Evolutionary conservation across 768 basidiomycete species (phyloP).

Genomic region (Pulveroboletus sp.): DNA sequence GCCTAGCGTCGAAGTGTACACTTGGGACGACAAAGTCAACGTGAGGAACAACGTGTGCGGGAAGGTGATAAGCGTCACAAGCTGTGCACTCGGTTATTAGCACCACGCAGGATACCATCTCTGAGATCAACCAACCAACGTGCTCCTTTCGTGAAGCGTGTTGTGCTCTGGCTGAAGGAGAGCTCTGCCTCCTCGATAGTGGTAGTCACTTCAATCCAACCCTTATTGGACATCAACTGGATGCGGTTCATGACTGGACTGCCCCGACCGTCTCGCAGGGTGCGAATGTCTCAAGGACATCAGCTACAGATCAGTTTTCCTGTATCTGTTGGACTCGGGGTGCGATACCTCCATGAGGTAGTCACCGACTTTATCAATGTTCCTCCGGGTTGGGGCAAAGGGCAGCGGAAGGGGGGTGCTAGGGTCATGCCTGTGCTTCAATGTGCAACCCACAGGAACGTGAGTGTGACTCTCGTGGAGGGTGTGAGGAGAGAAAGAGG

Average conservation of each 20-base stretch:
- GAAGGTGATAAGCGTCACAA: constrained; percentile 12
- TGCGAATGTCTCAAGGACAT: constrained; percentile 27
- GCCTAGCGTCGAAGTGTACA: too few species aligned
- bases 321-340: constrained; percentile 29
- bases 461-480: constrained; percentile 41
- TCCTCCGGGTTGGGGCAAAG: constrained; percentile 31
- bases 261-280: constrained; percentile 25
- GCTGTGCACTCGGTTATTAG: constrained; percentile 16
- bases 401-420: constrained; percentile 25
- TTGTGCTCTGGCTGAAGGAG: constrained; percentile 33
- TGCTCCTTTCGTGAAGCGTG: constrained; percentile 27
- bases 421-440: constrained; percentile 26
- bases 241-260: constrained; percentile 26
- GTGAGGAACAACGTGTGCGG: too few species aligned
- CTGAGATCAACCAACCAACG: constrained; percentile 20
- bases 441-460: constrained; percentile 38
- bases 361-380: constrained; percentile 25
- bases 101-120: not conserved
- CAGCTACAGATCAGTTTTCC: constrained; percentile 28
- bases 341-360: constrained; percentile 32
- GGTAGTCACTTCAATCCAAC: constrained; percentile 21
- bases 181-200: constrained; percentile 32
- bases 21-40: too few species aligned
- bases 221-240: constrained; percentile 12
- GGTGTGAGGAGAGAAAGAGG: constrained; percentile 21